Evolutionary conservation across 805 yeast genomes (phyloP).

Genomic region (Diddensiella santjacobensis): DNA sequence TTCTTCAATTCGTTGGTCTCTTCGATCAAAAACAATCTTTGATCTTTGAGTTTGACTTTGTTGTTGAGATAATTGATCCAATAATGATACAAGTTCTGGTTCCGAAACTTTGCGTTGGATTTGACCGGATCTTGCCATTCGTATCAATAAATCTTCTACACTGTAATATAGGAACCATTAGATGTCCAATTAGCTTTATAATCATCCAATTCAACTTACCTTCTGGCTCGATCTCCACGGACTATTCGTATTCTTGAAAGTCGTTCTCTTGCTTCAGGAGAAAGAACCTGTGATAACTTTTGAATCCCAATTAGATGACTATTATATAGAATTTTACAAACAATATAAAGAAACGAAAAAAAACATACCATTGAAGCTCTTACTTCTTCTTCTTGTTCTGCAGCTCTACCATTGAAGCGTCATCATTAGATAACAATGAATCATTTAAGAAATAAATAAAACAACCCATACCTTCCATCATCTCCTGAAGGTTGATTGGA

Average conservation of each 20-base stretch:
- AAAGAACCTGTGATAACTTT: conserved; percentile 64
- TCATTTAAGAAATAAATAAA: background rate
- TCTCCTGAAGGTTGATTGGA: background rate
- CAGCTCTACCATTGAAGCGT: conserved; percentile 4
- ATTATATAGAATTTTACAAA: too few species aligned
- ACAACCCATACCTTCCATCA: conserved; percentile 1
- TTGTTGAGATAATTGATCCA: conserved; percentile 76
- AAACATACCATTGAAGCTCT: conserved; percentile 32
- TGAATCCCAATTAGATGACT: too few species aligned
- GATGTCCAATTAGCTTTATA: background rate
- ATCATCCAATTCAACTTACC: conserved; percentile 38
- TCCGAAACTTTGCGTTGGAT: conserved; percentile 72
- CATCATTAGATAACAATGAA: background rate
- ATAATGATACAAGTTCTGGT: conserved; percentile 72
- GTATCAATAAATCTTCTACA: conserved; percentile 75
- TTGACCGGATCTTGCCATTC: conserved; percentile 73
- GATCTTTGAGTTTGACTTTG: conserved; percentile 56
- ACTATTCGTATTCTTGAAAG: conserved; percentile 82
- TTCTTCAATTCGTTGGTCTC: conserved; percentile 37
- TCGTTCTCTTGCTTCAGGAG: conserved; percentile 82
- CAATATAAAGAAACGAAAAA: background rate
- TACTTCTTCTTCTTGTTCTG: conserved; percentile 37
- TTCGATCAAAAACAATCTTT: conserved; percentile 54
- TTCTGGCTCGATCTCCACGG: conserved; percentile 83
- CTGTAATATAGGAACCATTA: conserved; percentile 23